phyloP scores from a whole-genome alignment of 768 basidiomycete species.

The Termitomyces sp. region DNA sequence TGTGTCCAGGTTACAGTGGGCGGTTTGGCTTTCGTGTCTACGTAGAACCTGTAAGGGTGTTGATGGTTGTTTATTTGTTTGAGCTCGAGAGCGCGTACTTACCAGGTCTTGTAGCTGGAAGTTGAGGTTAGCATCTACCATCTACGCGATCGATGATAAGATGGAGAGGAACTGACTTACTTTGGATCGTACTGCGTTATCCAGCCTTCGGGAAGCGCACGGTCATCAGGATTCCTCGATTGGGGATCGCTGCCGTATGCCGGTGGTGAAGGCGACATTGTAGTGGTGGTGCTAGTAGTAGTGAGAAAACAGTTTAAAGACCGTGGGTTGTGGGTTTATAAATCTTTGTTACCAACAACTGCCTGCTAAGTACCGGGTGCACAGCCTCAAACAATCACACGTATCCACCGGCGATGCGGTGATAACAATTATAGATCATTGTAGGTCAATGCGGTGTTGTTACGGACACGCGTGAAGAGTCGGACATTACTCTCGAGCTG shows the following conservation, averaged over 20 bases:
- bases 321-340: background rate
- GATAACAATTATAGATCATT: too few species aligned
- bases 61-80: too few species aligned
- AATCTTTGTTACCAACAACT: background rate
- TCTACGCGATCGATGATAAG: slow-evolving; percentile 9
- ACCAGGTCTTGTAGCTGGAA: slow-evolving; percentile 63
- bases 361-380: too few species aligned
- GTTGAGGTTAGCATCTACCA: too few species aligned
- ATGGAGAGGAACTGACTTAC: slow-evolving; percentile 37
- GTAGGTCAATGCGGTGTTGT: too few species aligned
- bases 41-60: slow-evolving; percentile 57
- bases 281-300: slow-evolving; percentile 24
- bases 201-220: slow-evolving; percentile 66
- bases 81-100: background rate
- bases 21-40: slow-evolving; percentile 57
- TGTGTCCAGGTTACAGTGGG: slow-evolving; percentile 68
- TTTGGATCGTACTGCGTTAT: slow-evolving; percentile 58
- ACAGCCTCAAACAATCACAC: too few species aligned
- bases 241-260: slow-evolving; percentile 14
- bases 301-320: background rate
- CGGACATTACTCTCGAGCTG: too few species aligned
- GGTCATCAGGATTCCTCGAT: slow-evolving; percentile 45
- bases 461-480: too few species aligned
- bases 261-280: slow-evolving; percentile 34
- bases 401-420: too few species aligned